These are phyloP conservation scores for Globisporangium okanoganense DNA, from an alignment of 352 stramenopile species.

Conservation along the genomic window DNA sequence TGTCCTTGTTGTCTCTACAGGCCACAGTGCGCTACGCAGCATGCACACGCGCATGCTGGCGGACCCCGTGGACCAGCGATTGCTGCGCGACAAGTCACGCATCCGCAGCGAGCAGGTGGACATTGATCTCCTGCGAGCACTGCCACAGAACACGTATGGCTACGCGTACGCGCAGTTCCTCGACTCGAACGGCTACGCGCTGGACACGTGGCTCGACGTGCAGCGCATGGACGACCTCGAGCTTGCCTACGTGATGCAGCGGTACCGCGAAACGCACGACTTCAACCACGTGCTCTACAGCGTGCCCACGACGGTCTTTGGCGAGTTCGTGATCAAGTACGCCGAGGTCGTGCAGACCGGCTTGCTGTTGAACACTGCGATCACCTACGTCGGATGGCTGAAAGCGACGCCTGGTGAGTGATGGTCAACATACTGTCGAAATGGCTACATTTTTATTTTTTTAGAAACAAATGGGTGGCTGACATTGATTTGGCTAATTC, in stretches of 20 bases:
- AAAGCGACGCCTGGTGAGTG: conserved; percentile 54
- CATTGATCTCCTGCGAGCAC: conserved; percentile 47
- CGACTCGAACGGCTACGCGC: conserved; percentile 80
- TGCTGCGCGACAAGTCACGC: conserved; percentile 87
- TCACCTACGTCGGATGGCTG: conserved; percentile 87
- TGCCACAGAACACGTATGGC: conserved; percentile 87
- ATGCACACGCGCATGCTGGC: conserved; percentile 84
- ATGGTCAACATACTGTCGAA: neutral
- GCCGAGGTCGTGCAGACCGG: conserved; percentile 96
- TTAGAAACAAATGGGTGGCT: neutral
- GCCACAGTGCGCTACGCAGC: conserved; percentile 74
- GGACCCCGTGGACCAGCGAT: conserved; percentile 75
- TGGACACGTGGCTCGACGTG: conserved; percentile 57
- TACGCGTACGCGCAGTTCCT: conserved; percentile 90
- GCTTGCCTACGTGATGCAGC: conserved; percentile 96
- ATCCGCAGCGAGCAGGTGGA: conserved; percentile 81
- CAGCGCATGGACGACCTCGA: conserved; percentile 91
- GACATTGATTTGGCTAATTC: neutral
- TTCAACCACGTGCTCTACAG: conserved; percentile 96
- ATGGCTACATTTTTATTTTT: neutral
- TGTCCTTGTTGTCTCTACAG: no score
- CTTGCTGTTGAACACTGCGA: conserved; percentile 92
- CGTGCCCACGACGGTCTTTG: conserved; percentile 93
- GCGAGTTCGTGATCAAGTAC: conserved; percentile 97
- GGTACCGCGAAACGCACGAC: conserved; percentile 94